Evolutionary conservation across 2,329 filamentous ascomycete genomes (phyloP).

Genomic region (Diaporthe sp.): DNA sequence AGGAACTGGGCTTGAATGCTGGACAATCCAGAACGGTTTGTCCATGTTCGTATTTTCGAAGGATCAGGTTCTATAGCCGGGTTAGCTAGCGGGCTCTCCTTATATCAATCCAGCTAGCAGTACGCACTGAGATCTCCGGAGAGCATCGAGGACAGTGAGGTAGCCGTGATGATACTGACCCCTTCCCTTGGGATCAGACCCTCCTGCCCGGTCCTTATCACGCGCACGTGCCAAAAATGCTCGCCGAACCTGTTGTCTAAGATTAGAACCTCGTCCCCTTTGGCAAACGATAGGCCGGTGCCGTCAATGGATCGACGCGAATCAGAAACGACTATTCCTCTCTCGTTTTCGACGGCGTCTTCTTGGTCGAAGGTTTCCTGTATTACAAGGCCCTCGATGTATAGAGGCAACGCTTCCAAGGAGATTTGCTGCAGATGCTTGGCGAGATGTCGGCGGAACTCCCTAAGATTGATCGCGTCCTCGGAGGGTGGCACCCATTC

Average conservation of each 20-base stretch:
- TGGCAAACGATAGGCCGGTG: not conserved
- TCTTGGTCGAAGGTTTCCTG: not conserved
- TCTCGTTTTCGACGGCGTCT: not conserved
- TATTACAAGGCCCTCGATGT: not conserved
- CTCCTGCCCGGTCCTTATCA: not conserved
- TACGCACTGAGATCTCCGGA: not conserved
- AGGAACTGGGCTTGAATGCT: too few species aligned
- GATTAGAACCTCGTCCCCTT: not conserved
- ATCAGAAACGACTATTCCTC: not conserved
- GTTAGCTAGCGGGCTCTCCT: not conserved
- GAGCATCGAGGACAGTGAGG: not conserved
- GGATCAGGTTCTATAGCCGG: not conserved
- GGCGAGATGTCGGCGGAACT: not conserved
- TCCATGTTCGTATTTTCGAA: not conserved
- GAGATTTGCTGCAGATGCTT: conserved; percentile 2
- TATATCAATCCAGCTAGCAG: not conserved
- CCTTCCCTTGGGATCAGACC: not conserved
- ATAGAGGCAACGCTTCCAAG: not conserved
- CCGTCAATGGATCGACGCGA: too few species aligned
- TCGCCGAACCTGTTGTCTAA: not conserved
- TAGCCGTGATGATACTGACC: not conserved
- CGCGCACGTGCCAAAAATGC: not conserved
- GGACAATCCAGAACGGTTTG: too few species aligned
- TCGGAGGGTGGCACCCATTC: not conserved
- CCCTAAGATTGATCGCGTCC: not conserved